Evolutionary conservation across 129 eudicot genomes (phyloP), one percentile per base, ranked within the genome.

Genomic region (Helichrysum umbraculigerum): DNA sequence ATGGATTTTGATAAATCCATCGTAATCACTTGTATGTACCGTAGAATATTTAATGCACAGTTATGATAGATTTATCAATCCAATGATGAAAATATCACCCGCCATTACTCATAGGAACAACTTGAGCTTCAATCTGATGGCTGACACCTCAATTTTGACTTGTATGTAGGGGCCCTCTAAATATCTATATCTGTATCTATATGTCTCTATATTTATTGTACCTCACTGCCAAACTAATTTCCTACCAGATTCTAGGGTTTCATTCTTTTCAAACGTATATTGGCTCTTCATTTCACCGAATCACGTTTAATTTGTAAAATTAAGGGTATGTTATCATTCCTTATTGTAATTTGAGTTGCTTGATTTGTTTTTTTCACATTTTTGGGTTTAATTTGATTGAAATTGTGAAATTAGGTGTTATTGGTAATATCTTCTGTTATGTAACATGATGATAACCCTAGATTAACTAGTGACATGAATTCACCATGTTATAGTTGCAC

Each of bases 81-180:
- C n/a, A n/a, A n/a, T n/a, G n/a, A n/a, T n/a, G n/a, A n/a, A n/a
- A n/a, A n/a, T n/a, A n/a, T n/a, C n/a, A n/a, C n/a, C n/a, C n/a
- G n/a, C n/a, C n/a, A n/a, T n/a, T n/a, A n/a, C n/a, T n/a, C n/a
- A n/a, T n/a, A n/a, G n/a, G n/a, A n/a, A n/a, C 28, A 25, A 25
- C 28, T 25, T 25, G 28, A 25, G 28, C 0, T 25, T 25, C 1
- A 25, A 44, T 3, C 0, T 44, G 52, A 37, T 79, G 37, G 51
- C 68, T 73, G 78, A 79, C 78, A 65, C 11, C 83, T 16, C 70
- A 29, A 30, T 50, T 25, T 80, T 66, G 32, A 41, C 29, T 67
- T 58, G 29, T 80, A 80, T 66, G 83, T 80, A 59, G 83, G 78
- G 83, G 74, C 68, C 78, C 74, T 42, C 41, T 47, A 19, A 47